These are phyloP conservation scores for Elasticomyces elasticus DNA, from an alignment of 495 filamentous ascomycete species.

Conservation along the genomic window DNA sequence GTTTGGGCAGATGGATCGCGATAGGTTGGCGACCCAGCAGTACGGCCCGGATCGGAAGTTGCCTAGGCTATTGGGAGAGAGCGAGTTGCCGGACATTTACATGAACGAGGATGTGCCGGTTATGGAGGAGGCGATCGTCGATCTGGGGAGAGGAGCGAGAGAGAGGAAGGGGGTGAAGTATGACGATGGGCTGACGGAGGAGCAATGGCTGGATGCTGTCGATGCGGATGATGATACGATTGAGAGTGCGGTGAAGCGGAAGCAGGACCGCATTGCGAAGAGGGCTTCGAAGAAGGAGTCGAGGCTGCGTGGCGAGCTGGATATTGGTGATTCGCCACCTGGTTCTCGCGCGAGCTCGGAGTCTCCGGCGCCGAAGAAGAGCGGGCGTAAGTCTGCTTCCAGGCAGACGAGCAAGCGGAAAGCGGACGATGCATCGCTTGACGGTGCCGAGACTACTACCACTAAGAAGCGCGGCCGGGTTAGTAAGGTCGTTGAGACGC, in stretches of 20 bases:
- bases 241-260: slow-evolving; percentile 84
- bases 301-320: slow-evolving; percentile 36
- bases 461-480: slow-evolving; percentile 64
- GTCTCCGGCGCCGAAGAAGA: slow-evolving; percentile 49
- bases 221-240: slow-evolving; percentile 92
- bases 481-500: slow-evolving; percentile 51
- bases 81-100: slow-evolving; percentile 89
- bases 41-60: slow-evolving; percentile 65
- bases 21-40: slow-evolving; percentile 48
- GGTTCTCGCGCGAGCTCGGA: slow-evolving; percentile 73
- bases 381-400: slow-evolving; percentile 63
- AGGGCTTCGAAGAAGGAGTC: slow-evolving; percentile 66
- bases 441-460: slow-evolving; percentile 61
- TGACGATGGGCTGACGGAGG: slow-evolving; percentile 94
- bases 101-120: slow-evolving; percentile 74
- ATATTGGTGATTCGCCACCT: slow-evolving; percentile 62
- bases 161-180: slow-evolving; percentile 90
- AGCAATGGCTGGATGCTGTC: slow-evolving; percentile 90
- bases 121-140: slow-evolving; percentile 62
- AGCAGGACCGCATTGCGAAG: slow-evolving; percentile 70
- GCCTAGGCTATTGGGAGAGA: slow-evolving; percentile 76
- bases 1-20: slow-evolving; percentile 55
- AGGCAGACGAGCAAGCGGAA: slow-evolving; percentile 64
- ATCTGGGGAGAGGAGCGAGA: slow-evolving; percentile 79
- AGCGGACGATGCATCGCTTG: slow-evolving; percentile 60